Base-by-base conservation (phyloP, 345 rosid genomes). In the Bruguiera sexangula region DNA sequence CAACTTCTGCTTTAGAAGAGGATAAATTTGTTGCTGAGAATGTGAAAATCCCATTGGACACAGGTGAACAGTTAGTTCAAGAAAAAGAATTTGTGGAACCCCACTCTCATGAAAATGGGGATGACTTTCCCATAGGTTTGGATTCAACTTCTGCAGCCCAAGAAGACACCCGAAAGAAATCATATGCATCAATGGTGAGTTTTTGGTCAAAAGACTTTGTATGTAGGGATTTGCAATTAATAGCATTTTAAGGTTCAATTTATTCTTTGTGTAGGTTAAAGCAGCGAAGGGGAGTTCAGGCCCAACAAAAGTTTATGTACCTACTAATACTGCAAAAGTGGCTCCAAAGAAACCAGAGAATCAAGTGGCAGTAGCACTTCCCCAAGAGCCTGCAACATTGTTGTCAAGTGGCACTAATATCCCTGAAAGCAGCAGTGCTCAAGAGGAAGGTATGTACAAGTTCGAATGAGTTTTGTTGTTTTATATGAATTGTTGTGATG, bases 171-270 rank as follows among this genome's bases (percentile, higher is more conserved):
- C 71, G 59, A 54, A 70, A 76, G 59, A 76, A 70, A 66, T 70
- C 79, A 5, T 76, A 70, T 70, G 79, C 79, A 76, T 76, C 75
- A 30, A 70, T 70, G 66, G 79, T 76, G 67, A 66, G 79, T 70
- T 37, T 65, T 51, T 64, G 31, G 52, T 59, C 51, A 39, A 20
- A 53, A 2, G 11, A 36, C 60, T 53, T 57, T 20, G 7, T 6
- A 21, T 48, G n/a, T 26, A 64, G 36, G 21, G 13, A 57, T 60
- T 70, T 2, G 10, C 39, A 26, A 36, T 70, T 26, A 27, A 22
- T 53, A 62, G 26, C 37, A 64, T 24, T 55, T 31, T 51, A 8
- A 67, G 54, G 7, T 52, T 52, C 13, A 13, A 24, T 50, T 37
- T 30, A 34, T 59, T 61, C 30, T 36, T 70, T 15, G 18, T 37